Evolutionary conservation across 208 protist genomes (phyloP), one percentile per base, ranked within the genome.

Genomic region (Wallacemonas sp.): DNA sequence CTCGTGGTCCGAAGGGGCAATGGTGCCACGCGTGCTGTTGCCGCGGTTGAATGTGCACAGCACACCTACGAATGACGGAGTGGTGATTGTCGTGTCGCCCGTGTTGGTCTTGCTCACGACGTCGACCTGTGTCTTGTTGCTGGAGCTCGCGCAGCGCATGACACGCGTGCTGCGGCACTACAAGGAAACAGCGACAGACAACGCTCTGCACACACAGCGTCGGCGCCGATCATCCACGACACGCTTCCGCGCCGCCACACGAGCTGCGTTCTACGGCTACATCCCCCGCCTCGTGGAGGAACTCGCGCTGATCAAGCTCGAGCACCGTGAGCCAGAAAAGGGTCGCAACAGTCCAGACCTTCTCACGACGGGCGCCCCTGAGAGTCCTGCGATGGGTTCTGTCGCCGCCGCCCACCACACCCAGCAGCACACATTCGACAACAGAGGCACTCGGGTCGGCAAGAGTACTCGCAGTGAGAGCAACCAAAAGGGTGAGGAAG

Each of bases 241-340:
- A 6, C 38, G 44, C 22, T 30, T 30, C 17, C 53, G 19, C 27
- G 19, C 17, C n/a, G 12, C 31, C 15, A 34, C 41, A 44, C 44
- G 41, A 27, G 28, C 59, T 9, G 59, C 45, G 27, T 51, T 54
- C 42, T 64, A 64, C 44, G 22, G 59, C 26, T 27, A 54, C 59
- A 34, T 64, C 19, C 59, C 59, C 1, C 59, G 42, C 17, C 42
- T 64, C 3, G 59, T 44, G 27, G 59, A 54, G 42, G 59, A 64
- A 31, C 28, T 30, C 27, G 31, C 45, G 9, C 39, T 33, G 27
- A 19, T 6, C 28, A 64, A 51, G 44, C 14, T 64, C 4, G 31
- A 41, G 36, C 36, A 14, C 30, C 51, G 36, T 19, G 17, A 3
- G 8, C 51, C 51, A 6, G 4, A 24, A 6, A 58, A 58, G 1